phyloP scores from a whole-genome alignment of 2,329 filamentous ascomycete species.

The Zymoseptoria pseudotritici region DNA sequence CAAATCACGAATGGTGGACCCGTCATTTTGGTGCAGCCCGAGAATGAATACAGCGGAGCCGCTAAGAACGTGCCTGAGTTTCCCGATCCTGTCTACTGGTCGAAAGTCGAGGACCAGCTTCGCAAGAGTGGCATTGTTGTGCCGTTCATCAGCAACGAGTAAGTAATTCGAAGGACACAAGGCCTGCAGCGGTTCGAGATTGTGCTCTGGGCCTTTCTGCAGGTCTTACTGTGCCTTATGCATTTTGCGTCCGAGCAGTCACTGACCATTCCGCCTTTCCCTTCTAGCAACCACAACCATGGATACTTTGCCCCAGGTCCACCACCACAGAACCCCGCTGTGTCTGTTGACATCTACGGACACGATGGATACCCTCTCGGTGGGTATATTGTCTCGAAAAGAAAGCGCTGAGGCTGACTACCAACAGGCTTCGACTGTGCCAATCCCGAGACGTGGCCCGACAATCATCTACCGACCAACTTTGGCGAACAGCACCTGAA shows the following conservation, averaged over 20 bases:
- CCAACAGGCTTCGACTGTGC: conserved; percentile 47
- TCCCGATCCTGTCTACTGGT: conserved; percentile 60
- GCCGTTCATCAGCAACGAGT: conserved; percentile 67
- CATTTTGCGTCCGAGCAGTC: too few relatives aligned
- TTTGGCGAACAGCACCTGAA: conserved; percentile 48
- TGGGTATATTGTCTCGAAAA: background rate
- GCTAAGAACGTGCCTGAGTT: conserved; percentile 45
- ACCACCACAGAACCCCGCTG: conserved; percentile 29
- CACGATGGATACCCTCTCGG: conserved; percentile 57
- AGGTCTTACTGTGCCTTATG: too few relatives aligned
- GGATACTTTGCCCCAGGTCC: conserved; percentile 60
- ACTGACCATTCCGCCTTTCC: too few relatives aligned
- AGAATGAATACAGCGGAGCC: conserved; percentile 67
- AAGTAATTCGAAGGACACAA: too few relatives aligned
- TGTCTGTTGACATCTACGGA: conserved; percentile 55
- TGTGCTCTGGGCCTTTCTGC: too few relatives aligned
- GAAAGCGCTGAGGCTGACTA: background rate
- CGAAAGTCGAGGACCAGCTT: conserved; percentile 59
- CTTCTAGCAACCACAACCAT: conserved; percentile 38
- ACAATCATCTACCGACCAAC: conserved; percentile 48
- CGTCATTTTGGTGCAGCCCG: conserved; percentile 69
- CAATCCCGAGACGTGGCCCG: conserved; percentile 56
- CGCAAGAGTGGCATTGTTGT: conserved; percentile 63
- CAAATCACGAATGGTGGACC: conserved; percentile 81
- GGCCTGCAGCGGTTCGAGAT: too few relatives aligned